phyloP scores from a whole-genome alignment of 441 rosid genomes.

The Euphorbia corollata region DNA sequence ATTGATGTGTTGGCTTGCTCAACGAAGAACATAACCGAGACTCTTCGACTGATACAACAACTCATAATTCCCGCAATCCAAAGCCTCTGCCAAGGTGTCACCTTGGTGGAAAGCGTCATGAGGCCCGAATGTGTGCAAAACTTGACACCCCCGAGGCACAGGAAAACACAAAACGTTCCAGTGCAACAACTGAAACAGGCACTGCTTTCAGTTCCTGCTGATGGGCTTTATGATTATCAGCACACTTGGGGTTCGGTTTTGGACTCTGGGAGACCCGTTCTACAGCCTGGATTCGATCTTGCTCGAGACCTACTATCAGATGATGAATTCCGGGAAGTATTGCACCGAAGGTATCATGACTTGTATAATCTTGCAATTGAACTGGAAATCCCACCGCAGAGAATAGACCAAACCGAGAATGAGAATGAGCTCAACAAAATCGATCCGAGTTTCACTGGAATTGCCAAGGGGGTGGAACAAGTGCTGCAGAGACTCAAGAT shows the following conservation, averaged over 20 bases:
- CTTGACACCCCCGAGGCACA: slow-evolving; percentile 66
- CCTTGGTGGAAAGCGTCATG: slow-evolving; percentile 64
- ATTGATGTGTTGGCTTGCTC: slow-evolving; percentile 87
- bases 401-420: slow-evolving; percentile 38
- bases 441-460: slow-evolving; percentile 76
- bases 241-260: slow-evolving; percentile 73
- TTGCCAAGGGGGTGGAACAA: slow-evolving; percentile 81
- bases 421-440: slow-evolving; percentile 47
- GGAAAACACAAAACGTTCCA: slow-evolving; percentile 57
- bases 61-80: slow-evolving; percentile 75
- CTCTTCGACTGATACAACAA: slow-evolving; percentile 64
- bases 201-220: slow-evolving; percentile 78
- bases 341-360: slow-evolving; percentile 79
- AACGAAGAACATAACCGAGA: slow-evolving; percentile 78
- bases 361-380: slow-evolving; percentile 76
- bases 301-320: slow-evolving; percentile 88
- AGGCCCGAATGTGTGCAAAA: slow-evolving; percentile 75
- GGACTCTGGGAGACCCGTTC: slow-evolving; percentile 55
- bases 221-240: slow-evolving; percentile 84
- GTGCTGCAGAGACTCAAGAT: slow-evolving; percentile 84
- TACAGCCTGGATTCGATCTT: slow-evolving; percentile 63
- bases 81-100: slow-evolving; percentile 68
- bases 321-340: slow-evolving; percentile 82
- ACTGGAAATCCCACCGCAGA: slow-evolving; percentile 64
- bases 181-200: slow-evolving; percentile 72